Evolutionary conservation across 2,329 filamentous ascomycete species (phyloP), one percentile per base, ranked within the genome.

Genomic region (Tolypocladium guangdongense): DNA sequence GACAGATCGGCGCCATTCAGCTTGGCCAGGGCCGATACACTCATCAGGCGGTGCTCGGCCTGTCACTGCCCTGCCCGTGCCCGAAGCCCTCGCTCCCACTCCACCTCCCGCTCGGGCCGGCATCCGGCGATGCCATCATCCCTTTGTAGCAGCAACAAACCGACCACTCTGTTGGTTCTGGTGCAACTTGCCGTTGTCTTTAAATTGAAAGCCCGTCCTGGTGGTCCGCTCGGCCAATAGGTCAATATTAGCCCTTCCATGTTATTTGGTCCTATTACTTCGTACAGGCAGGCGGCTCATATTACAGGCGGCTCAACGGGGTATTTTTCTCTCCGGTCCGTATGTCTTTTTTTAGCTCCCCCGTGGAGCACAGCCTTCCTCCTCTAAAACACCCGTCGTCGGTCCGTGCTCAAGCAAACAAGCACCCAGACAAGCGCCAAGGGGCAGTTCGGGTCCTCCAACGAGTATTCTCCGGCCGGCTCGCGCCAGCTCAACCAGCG

Each of bases 31-130:
- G 39, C 39, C 39, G 12, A 43, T 43, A 20, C 39, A 43, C 24
- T 43, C 41, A 8, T 33, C 32, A 33, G 11, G 12, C 32, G 32
- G 32, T 4, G 32, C 11, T 18, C 35, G 10, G 35, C 35, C 35
- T 18, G 16, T 18, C 35, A 37, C 35, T 6, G n/a, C 5, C 3
- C 39, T 4, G 39, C 39, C 39, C 5, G 39, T 3, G 6, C 7
- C 3, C 5, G 16, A 20, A 5, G 22, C 22, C 24, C 7, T 45
- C 41, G 12, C 16, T 45, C 1, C 14, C 22, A 18, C 43, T 52
- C 51, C 51, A 52, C 51, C 49, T 49, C 51, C 45, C 45, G 45
- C 36, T 43, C 51, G 46, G 51, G n/a, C 51, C 51, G 51, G 45
- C 20, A 39, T 30, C 51, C 51, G 51, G 7, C 22, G 41, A 45